Evolutionary conservation across 2,329 filamentous ascomycete species (phyloP).

Genomic region (Talaromyces sp.): DNA sequence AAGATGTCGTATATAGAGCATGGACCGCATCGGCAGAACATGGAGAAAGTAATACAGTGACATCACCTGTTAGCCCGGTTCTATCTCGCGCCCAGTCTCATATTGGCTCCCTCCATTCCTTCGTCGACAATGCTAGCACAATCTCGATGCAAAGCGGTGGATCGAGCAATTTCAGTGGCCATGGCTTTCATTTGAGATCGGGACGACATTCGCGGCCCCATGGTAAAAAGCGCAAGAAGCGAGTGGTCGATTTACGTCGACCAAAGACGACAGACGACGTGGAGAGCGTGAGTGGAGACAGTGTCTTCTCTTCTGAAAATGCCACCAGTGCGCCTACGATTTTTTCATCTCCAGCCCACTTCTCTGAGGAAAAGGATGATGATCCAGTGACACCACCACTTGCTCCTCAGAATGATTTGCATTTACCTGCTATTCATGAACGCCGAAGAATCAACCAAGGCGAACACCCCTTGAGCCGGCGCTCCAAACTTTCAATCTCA

Average conservation of each 20-base stretch:
- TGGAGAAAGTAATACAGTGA: constrained; percentile 48
- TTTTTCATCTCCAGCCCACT: constrained; percentile 51
- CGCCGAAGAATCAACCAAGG: constrained; percentile 26
- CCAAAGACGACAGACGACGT: constrained; percentile 38
- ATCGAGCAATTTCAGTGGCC: constrained; percentile 34
- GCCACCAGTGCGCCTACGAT: constrained; percentile 42
- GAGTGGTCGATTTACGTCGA: constrained; percentile 44
- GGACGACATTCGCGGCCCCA: constrained; percentile 43
- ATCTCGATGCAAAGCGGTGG: constrained; percentile 60
- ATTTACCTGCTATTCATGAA: constrained; percentile 33
- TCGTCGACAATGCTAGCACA: constrained; percentile 66
- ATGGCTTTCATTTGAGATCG: constrained; percentile 36
- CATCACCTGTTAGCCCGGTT: constrained; percentile 42
- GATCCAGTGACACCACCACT: constrained; percentile 51
- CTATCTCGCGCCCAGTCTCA: constrained; percentile 62
- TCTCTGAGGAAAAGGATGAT: constrained; percentile 56
- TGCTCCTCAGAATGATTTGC: constrained; percentile 37
- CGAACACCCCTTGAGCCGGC: constrained; percentile 23
- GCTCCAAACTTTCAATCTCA: constrained; percentile 20
- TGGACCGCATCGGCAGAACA: constrained; percentile 78
- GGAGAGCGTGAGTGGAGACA: constrained; percentile 40
- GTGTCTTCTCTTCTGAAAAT: constrained; percentile 34
- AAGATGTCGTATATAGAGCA: constrained; percentile 84
- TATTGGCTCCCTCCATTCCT: constrained; percentile 63
- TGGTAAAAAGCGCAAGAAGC: constrained; percentile 43